phyloP scores from a whole-genome alignment of 2,329 filamentous ascomycete species.

The Diaporthe sp. region DNA sequence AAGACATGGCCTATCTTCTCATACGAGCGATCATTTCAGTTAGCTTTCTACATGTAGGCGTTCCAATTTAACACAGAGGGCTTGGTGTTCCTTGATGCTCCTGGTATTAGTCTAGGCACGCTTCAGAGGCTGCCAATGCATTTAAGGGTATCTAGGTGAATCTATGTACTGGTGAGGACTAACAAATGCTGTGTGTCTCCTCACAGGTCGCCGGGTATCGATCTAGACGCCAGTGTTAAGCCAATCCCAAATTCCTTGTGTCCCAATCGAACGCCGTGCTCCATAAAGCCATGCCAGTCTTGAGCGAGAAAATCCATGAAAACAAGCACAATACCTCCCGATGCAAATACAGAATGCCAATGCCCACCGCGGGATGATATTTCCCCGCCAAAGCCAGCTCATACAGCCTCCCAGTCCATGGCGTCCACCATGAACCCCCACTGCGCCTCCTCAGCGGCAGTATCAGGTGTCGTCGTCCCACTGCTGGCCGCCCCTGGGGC shows the following conservation, averaged over 20 bases:
- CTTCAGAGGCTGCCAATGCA: background rate
- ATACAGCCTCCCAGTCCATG: conserved; percentile 68
- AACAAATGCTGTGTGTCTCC: background rate
- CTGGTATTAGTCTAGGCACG: background rate
- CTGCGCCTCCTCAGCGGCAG: conserved; percentile 53
- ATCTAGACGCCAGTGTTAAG: background rate
- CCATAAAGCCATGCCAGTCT: background rate
- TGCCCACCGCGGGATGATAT: background rate
- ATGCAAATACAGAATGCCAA: background rate
- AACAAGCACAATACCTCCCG: background rate
- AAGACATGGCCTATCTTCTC: background rate
- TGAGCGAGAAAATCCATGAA: background rate
- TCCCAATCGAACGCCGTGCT: conserved; percentile 7
- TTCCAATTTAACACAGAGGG: too few species aligned
- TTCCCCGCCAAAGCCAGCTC: background rate
- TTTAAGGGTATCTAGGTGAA: conserved; percentile 30
- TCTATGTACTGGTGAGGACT: background rate
- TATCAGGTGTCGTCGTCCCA: conserved; percentile 33
- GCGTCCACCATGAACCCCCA: conserved; percentile 72
- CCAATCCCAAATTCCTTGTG: background rate
- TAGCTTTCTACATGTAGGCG: background rate
- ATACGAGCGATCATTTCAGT: background rate
- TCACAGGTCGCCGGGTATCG: background rate
- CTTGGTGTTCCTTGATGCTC: too few species aligned
- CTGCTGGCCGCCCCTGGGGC: conserved; percentile 39